Conservation (phyloP, 2,329 filamentous ascomycete species). For the Diplocarpon rosae region DNA sequence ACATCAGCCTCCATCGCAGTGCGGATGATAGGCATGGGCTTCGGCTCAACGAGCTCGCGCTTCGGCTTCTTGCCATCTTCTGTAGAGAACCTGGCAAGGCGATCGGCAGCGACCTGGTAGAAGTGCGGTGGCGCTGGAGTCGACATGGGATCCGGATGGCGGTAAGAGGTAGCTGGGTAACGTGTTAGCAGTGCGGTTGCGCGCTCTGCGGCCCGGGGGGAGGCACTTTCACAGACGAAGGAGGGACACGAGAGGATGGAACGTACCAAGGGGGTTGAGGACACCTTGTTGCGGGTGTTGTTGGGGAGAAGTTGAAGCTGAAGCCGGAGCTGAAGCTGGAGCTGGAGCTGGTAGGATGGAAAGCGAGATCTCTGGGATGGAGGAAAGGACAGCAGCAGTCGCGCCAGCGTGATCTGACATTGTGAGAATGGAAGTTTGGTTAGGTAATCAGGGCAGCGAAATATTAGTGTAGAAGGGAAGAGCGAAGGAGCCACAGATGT, state of each 20-base stretch:
- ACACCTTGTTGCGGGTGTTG: neutral
- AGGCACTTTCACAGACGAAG: no score
- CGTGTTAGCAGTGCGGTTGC: neutral
- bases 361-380: no score
- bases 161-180: neutral
- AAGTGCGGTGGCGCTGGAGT: neutral
- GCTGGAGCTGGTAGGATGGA: neutral
- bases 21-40: slow-evolving; percentile 6
- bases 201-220: neutral
- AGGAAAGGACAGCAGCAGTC: no score
- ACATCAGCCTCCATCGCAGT: slow-evolving; percentile 4
- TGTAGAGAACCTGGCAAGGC: slow-evolving; percentile 7
- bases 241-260: neutral
- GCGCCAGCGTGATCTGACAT: no score
- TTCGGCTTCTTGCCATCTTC: slow-evolving; percentile 1
- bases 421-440: no score
- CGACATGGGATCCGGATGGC: neutral
- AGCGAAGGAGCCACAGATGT: no score
- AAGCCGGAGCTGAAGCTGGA: no score
- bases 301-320: no score
- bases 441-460: no score
- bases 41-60: slow-evolving; percentile 4
- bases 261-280: neutral
- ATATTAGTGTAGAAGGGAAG: no score
- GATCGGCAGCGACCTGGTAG: neutral